Percentiles rank a stretch among this genome's conserved stretches.
Evolutionary conservation across 1,284 basidiomycete species (phyloP).

Genomic region (Leccinum fallax): DNA sequence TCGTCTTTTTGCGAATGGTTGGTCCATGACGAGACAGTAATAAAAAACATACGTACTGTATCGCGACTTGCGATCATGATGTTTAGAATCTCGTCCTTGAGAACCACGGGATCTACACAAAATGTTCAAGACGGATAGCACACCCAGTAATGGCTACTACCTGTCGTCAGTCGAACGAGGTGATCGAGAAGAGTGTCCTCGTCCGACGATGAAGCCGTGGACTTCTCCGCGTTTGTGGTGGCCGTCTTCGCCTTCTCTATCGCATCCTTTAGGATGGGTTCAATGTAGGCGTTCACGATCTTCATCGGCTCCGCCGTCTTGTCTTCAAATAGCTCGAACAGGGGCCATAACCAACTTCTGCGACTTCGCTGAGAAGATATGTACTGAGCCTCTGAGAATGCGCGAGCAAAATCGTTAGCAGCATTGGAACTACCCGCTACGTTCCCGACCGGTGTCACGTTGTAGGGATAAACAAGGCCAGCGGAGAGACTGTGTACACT

Average conservation of each 20-base stretch:
- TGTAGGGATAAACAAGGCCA: slow-evolving; percentile 47
- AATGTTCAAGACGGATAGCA: not conserved
- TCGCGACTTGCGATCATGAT: slow-evolving; percentile 50
- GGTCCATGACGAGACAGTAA: not conserved
- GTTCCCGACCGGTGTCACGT: slow-evolving; percentile 24
- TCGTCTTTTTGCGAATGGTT: slow-evolving; percentile 38
- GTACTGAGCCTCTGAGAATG: slow-evolving; percentile 42
- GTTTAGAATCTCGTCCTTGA: slow-evolving; percentile 50
- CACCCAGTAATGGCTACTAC: slow-evolving; percentile 1
- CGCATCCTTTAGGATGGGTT: slow-evolving; percentile 51
- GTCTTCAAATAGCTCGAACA: slow-evolving; percentile 52
- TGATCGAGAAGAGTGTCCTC: slow-evolving; percentile 30
- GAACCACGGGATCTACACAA: slow-evolving; percentile 33
- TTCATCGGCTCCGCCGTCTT: slow-evolving; percentile 47
- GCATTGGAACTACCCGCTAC: slow-evolving; percentile 3
- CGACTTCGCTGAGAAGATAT: slow-evolving; percentile 42
- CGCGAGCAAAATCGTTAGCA: slow-evolving; percentile 31
- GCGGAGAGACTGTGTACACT: slow-evolving; percentile 44
- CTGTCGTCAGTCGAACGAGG: slow-evolving; percentile 25
- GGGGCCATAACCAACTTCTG: slow-evolving; percentile 48
- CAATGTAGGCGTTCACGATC: slow-evolving; percentile 50
- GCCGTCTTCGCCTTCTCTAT: slow-evolving; percentile 40
- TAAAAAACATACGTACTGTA: slow-evolving; percentile 37
- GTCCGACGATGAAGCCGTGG: slow-evolving; percentile 4
- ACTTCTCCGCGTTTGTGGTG: slow-evolving; percentile 12